A percentile compares a stretch with the other conserved stretches of the same genome.
Conservation (phyloP, 2,329 filamentous ascomycete genomes). For the Hawksworthiomyces lignivorus region DNA sequence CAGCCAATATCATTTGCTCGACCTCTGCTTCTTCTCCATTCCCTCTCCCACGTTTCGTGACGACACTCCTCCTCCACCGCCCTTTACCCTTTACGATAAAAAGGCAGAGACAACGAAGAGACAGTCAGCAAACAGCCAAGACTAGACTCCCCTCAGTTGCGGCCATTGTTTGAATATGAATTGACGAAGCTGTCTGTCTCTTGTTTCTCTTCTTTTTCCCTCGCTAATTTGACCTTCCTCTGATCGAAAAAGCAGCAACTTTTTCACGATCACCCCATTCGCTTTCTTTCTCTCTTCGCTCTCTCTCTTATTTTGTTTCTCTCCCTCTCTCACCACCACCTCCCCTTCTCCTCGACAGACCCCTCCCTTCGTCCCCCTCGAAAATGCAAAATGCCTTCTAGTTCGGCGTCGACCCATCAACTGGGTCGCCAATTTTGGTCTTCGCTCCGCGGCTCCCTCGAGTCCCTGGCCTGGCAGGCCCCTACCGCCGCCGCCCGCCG, state of each 20-base stretch:
- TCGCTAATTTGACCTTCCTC: too few species aligned
- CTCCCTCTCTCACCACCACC: background rate
- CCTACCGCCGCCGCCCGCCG: conserved; percentile 9
- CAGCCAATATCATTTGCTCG: too few species aligned
- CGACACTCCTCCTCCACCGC: too few species aligned
- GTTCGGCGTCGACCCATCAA: conserved; percentile 24
- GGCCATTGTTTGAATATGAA: too few species aligned
- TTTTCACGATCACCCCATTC: too few species aligned
- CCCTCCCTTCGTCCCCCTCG: background rate
- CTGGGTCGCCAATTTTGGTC: conserved; percentile 28
- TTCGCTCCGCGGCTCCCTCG: conserved; percentile 23
- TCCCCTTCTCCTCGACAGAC: background rate
- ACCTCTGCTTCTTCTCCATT: too few species aligned
- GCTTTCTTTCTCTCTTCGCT: conserved; percentile 3
- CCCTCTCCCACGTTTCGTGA: too few species aligned
- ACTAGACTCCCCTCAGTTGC: too few species aligned
- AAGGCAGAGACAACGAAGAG: background rate
- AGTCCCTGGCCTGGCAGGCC: conserved; percentile 16
- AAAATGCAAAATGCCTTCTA: conserved; percentile 25
- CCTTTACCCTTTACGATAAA: too few species aligned
- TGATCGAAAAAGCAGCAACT: too few species aligned
- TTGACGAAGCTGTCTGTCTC: too few species aligned
- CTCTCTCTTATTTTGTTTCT: background rate
- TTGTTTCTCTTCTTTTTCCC: too few species aligned
- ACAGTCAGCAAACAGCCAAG: background rate